Conservation (phyloP, 2,329 filamentous ascomycete species). For the Colletotrichum agaves region DNA sequence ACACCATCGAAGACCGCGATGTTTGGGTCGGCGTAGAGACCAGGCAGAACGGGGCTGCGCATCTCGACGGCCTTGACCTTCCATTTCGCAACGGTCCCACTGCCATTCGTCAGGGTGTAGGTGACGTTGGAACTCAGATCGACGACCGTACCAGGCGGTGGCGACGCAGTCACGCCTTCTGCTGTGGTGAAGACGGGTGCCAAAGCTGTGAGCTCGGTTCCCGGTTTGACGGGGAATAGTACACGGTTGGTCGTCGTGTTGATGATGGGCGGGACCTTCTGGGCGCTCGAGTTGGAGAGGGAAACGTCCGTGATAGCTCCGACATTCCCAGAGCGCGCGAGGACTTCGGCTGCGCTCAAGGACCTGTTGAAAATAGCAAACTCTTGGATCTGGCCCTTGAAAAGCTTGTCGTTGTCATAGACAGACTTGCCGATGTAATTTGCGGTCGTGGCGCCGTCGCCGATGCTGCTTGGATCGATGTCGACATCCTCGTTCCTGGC, state of each 20-base stretch:
- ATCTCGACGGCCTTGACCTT: constrained; percentile 37
- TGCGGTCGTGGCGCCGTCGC: constrained; percentile 39
- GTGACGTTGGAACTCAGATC: constrained; percentile 36
- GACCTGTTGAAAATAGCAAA: constrained; percentile 42
- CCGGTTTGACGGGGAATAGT: constrained; percentile 39
- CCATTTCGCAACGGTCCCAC: constrained; percentile 27
- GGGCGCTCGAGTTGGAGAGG: constrained; percentile 30
- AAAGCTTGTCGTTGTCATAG: constrained; percentile 39
- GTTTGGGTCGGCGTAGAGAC: constrained; percentile 59
- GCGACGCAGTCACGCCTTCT: constrained; percentile 37
- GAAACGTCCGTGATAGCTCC: constrained; percentile 33
- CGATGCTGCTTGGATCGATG: constrained; percentile 36
- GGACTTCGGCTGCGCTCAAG: constrained; percentile 37
- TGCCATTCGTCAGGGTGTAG: constrained; percentile 36
- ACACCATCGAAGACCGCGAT: constrained; percentile 54
- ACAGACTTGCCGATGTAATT: constrained; percentile 41
- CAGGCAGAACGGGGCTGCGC: constrained; percentile 50
- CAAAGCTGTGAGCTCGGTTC: constrained; percentile 37
- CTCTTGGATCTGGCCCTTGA: constrained; percentile 40
- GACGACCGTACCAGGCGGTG: constrained; percentile 37
- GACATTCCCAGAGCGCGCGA: constrained; percentile 29
- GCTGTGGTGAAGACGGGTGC: constrained; percentile 39
- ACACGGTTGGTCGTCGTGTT: constrained; percentile 33
- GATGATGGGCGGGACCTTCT: constrained; percentile 39
- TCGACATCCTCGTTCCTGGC: constrained; percentile 32